Evolutionary conservation across 768 basidiomycete genomes (phyloP).

Genomic region (Phlegmacium glaucopus): DNA sequence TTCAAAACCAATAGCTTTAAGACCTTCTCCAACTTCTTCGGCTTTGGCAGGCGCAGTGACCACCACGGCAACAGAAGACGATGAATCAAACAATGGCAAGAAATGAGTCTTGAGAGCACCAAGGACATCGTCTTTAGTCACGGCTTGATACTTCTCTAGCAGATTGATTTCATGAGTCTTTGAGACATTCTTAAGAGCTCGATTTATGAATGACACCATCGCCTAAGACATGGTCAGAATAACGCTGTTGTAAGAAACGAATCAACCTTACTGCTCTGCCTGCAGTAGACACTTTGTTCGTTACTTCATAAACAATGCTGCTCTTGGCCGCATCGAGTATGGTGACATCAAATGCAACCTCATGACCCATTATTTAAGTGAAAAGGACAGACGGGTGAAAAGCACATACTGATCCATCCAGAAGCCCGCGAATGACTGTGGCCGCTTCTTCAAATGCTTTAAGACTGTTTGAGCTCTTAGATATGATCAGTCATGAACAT

Average conservation of each 20-base stretch:
- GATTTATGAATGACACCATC: slow-evolving; percentile 79
- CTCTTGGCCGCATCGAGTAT: slow-evolving; percentile 90
- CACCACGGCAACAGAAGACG: slow-evolving; percentile 73
- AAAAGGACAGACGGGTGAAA: neutral
- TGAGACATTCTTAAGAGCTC: slow-evolving; percentile 82
- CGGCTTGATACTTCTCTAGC: slow-evolving; percentile 74
- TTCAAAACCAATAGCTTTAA: slow-evolving; percentile 69
- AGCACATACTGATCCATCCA: slow-evolving; percentile 71
- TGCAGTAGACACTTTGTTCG: slow-evolving; percentile 79
- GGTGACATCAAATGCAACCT: slow-evolving; percentile 81
- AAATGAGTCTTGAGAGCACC: slow-evolving; percentile 67
- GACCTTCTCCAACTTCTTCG: slow-evolving; percentile 61
- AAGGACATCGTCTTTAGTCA: slow-evolving; percentile 78
- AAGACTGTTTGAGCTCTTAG: slow-evolving; percentile 74
- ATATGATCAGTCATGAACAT: neutral
- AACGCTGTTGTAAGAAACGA: neutral
- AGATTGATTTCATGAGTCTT: slow-evolving; percentile 72
- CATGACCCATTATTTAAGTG: neutral
- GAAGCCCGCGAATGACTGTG: slow-evolving; percentile 73
- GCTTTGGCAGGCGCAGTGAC: slow-evolving; percentile 82
- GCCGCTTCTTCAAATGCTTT: slow-evolving; percentile 80
- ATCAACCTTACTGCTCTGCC: slow-evolving; percentile 70
- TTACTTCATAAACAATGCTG: slow-evolving; percentile 81
- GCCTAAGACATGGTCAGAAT: slow-evolving; percentile 45
- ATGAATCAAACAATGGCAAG: slow-evolving; percentile 79